Conservation (phyloP, 305 asterid genomes). For the Solanum hybrid region DNA sequence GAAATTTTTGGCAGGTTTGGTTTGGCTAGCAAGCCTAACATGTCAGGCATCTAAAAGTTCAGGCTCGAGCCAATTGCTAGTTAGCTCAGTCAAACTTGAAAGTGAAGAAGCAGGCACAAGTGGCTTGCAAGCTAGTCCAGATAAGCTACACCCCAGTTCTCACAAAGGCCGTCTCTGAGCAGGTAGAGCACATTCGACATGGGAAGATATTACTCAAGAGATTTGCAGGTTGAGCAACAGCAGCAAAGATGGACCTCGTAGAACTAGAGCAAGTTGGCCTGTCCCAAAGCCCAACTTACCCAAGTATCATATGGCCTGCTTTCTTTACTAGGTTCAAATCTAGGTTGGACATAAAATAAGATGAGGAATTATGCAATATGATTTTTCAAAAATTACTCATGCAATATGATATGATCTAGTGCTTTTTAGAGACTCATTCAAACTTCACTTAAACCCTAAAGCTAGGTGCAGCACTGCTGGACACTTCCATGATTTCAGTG, state of each 20-base stretch:
- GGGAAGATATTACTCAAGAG: neutral
- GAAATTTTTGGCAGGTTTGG: neutral
- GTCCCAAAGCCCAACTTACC: neutral
- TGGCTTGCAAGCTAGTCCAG: neutral
- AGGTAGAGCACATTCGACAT: neutral
- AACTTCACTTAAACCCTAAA: neutral
- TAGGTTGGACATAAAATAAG: neutral
- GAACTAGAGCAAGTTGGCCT: neutral
- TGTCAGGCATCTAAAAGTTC: neutral
- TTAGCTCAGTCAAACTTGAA: neutral
- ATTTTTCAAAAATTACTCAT: neutral
- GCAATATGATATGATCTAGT: neutral
- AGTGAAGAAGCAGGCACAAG: neutral
- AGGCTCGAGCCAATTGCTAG: neutral
- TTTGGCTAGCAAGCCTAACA: neutral
- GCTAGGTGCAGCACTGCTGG: neutral
- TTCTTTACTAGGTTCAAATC: neutral
- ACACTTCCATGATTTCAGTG: neutral
- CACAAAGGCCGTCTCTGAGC: neutral
- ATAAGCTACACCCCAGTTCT: neutral
- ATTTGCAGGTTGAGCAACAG: neutral
- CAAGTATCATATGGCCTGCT: neutral
- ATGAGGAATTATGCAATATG: neutral
- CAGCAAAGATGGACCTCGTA: neutral
- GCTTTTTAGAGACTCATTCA: neutral